Conservation (phyloP, 2,329 filamentous ascomycete species). For the Tolypocladium album region DNA sequence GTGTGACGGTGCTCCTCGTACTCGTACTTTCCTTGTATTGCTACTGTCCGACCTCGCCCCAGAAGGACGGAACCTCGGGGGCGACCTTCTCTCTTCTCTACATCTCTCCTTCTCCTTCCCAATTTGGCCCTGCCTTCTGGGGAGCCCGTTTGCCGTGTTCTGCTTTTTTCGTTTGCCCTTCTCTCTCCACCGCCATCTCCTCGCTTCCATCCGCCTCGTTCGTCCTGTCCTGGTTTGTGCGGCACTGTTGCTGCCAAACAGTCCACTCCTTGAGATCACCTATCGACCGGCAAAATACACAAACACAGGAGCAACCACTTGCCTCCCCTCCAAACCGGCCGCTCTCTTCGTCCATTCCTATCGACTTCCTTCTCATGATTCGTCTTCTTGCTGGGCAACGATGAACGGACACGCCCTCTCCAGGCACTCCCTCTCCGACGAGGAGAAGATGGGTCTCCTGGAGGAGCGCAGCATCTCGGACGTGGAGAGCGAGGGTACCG, state of each 20-base stretch:
- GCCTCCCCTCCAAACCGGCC: not conserved
- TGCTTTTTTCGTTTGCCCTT: not conserved
- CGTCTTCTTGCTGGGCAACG: constrained; percentile 18
- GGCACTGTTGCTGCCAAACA: not conserved
- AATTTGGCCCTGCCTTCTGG: not conserved
- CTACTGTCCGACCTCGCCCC: not conserved
- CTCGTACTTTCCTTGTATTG: not conserved
- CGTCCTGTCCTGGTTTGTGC: not conserved
- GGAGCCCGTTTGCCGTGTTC: no score
- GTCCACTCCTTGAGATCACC: not conserved
- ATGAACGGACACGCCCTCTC: constrained; percentile 29
- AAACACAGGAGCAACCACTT: not conserved
- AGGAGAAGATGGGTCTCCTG: constrained; percentile 34
- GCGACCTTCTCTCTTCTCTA: not conserved
- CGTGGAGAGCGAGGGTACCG: constrained; percentile 29
- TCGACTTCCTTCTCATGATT: not conserved
- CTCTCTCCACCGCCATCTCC: not conserved
- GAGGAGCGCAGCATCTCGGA: constrained; percentile 34
- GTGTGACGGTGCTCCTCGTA: not conserved
- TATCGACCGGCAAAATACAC: not conserved
- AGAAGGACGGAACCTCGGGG: not conserved
- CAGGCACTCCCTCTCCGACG: constrained; percentile 22
- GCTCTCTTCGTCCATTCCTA: not conserved
- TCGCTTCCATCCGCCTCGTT: not conserved
- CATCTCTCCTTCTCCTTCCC: not conserved